Percentiles rank a stretch among this genome's conserved stretches.
These are phyloP conservation scores for Lentinula sp. DNA, from an alignment of 768 basidiomycete genomes.

Conservation along the genomic window DNA sequence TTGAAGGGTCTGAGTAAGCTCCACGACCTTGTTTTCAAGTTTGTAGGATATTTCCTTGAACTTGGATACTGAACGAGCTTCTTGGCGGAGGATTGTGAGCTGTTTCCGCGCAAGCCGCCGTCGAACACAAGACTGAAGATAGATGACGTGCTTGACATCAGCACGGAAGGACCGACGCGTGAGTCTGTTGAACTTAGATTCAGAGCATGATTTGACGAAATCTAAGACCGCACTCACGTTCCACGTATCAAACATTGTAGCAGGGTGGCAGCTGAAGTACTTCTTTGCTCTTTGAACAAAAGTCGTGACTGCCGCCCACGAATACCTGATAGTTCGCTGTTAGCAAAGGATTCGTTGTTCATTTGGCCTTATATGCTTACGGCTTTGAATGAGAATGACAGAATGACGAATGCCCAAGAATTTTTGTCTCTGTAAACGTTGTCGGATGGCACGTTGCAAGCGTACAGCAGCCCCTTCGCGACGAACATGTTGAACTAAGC, in stretches of 20 bases:
- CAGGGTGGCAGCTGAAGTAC: slow-evolving; percentile 53
- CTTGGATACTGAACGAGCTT: slow-evolving; percentile 95
- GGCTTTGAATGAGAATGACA: slow-evolving; percentile 73
- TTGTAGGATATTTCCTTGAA: slow-evolving; percentile 98
- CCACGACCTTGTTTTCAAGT: slow-evolving; percentile 98
- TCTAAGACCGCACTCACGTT: slow-evolving; percentile 48
- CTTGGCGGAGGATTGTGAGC: slow-evolving; percentile 75
- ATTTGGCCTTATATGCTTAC: slow-evolving; percentile 42
- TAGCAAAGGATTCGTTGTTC: not conserved
- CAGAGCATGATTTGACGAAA: not conserved
- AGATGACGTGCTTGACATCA: slow-evolving; percentile 70
- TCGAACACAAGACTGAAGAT: slow-evolving; percentile 88
- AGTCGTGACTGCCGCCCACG: slow-evolving; percentile 71
- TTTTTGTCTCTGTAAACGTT: slow-evolving; percentile 65
- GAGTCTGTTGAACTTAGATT: slow-evolving; percentile 32
- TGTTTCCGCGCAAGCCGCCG: slow-evolving; percentile 84
- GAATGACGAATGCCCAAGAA: slow-evolving; percentile 60
- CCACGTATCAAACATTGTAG: slow-evolving; percentile 87
- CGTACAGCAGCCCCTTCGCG: slow-evolving; percentile 69
- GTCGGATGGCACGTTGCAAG: slow-evolving; percentile 68
- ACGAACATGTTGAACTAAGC: slow-evolving; percentile 63
- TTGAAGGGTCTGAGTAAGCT: slow-evolving; percentile 92
- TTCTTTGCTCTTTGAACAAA: slow-evolving; percentile 50
- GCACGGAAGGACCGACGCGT: slow-evolving; percentile 45
- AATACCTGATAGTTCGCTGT: slow-evolving; percentile 40